Evolutionary conservation across 192 early-diverging fungal genomes (phyloP).

Genomic region (Mortierella antarctica): DNA sequence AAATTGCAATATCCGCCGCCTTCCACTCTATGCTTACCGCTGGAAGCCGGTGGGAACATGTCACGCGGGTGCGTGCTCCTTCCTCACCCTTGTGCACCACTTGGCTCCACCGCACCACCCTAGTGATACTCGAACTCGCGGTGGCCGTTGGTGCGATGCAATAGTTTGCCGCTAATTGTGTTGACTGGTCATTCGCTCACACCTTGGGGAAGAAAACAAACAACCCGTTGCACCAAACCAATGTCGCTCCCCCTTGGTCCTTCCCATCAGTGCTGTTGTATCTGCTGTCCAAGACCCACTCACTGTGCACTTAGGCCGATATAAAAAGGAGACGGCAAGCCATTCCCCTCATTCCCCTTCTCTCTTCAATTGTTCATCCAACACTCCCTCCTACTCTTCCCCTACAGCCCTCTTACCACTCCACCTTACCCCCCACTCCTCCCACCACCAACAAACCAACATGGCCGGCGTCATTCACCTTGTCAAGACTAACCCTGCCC

Average conservation of each 20-base stretch:
- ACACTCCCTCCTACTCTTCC: background rate
- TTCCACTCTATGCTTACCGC: too few relatives aligned
- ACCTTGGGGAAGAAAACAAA: too few relatives aligned
- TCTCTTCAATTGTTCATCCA: conserved; percentile 1
- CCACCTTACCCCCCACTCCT: background rate
- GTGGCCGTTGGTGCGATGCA: too few relatives aligned
- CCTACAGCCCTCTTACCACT: background rate
- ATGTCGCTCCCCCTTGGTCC: background rate
- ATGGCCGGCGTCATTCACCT: conserved; percentile 42
- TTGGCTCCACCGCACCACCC: too few relatives aligned
- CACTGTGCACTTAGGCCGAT: background rate
- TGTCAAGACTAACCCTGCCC: conserved; percentile 39
- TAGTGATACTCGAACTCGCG: too few relatives aligned
- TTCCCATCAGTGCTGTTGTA: conserved; percentile 7
- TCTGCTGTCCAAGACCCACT: background rate
- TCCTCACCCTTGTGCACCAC: too few relatives aligned
- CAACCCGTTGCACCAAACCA: background rate
- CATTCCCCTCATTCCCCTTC: background rate
- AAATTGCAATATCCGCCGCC: too few relatives aligned
- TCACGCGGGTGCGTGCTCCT: too few relatives aligned
- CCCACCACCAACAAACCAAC: background rate
- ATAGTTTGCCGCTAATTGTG: too few relatives aligned
- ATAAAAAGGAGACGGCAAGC: conserved; percentile 5
- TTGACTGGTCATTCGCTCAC: too few relatives aligned
- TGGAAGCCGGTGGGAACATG: too few relatives aligned